Percentiles rank a stretch among this genome's conserved stretches.
Conservation (phyloP, 108 stramenopile species). For the Nitzschia sp. region DNA sequence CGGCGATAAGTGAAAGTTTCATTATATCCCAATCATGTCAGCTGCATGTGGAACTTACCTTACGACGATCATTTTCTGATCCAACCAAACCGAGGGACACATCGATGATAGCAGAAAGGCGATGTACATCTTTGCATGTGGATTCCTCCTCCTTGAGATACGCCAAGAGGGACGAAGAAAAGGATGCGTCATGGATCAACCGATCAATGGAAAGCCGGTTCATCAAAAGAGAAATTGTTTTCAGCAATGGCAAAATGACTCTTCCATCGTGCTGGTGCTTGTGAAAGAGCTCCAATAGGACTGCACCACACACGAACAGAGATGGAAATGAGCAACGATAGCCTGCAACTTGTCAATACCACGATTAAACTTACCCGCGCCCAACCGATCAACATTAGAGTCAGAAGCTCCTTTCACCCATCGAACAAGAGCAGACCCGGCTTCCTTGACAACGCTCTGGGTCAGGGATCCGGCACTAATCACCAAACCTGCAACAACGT, state of each 20-base stretch:
- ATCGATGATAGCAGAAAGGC: constrained; percentile 62
- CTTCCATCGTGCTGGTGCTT: constrained; percentile 54
- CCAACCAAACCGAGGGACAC: constrained; percentile 61
- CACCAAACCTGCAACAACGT: constrained; percentile 84
- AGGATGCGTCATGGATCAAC: constrained; percentile 39
- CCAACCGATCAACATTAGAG: constrained; percentile 28
- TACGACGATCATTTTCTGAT: not conserved
- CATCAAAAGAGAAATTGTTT: constrained; percentile 75
- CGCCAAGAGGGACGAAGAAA: constrained; percentile 46
- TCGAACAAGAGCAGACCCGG: constrained; percentile 67
- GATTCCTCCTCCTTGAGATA: constrained; percentile 55
- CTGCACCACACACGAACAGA: constrained; percentile 1
- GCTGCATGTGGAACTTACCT: too few relatives aligned
- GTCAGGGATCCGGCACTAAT: constrained; percentile 94
- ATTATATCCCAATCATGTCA: not conserved
- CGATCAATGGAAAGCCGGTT: constrained; percentile 68
- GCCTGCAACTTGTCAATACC: not conserved
- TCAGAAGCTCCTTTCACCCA: constrained; percentile 47
- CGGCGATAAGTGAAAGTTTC: not conserved
- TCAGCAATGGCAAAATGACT: constrained; percentile 75
- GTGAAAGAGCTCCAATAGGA: constrained; percentile 47
- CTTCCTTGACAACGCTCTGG: constrained; percentile 85
- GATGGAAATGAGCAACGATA: constrained; percentile 4
- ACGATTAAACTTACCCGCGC: constrained; percentile 25
- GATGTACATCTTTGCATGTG: constrained; percentile 69